A percentile compares a stretch with the other conserved stretches of the same genome.
Conservation (phyloP, 805 yeast genomes). For the Debaryomyces hansenii region DNA sequence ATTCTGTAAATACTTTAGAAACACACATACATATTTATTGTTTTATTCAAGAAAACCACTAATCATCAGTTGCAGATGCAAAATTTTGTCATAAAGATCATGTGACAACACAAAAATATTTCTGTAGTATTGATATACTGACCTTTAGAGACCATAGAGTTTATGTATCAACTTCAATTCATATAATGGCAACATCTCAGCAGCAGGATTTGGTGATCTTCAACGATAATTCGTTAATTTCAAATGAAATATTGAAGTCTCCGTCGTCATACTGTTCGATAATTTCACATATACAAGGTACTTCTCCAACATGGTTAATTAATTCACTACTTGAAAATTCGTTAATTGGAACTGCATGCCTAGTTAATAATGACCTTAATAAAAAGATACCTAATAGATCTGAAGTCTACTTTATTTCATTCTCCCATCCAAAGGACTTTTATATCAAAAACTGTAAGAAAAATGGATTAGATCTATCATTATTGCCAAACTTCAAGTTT, state of each 20-base stretch:
- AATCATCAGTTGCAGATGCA: too few relatives aligned
- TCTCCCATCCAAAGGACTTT: slow-evolving; percentile 29
- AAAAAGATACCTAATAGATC: slow-evolving; percentile 21
- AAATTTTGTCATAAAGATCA: too few relatives aligned
- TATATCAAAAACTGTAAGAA: slow-evolving; percentile 36
- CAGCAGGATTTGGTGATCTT: slow-evolving; percentile 60
- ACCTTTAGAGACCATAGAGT: too few relatives aligned
- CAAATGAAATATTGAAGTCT: slow-evolving; percentile 21
- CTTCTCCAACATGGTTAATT: slow-evolving; percentile 65
- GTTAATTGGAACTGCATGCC: slow-evolving; percentile 46
- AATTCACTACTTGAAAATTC: slow-evolving; percentile 54
- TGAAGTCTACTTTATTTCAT: slow-evolving; percentile 36
- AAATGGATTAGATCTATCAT: slow-evolving; percentile 36
- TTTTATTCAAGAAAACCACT: too few relatives aligned
- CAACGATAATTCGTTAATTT: slow-evolving; percentile 48
- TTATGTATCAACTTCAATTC: too few relatives aligned
- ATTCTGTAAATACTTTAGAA: too few relatives aligned
- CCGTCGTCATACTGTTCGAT: slow-evolving; percentile 19
- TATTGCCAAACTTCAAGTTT: slow-evolving; percentile 27
- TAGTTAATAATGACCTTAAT: slow-evolving; percentile 33
- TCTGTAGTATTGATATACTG: too few relatives aligned
- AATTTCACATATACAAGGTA: slow-evolving; percentile 44
- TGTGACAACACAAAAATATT: too few relatives aligned
- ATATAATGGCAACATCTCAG: slow-evolving; percentile 27
- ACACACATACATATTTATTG: too few relatives aligned